phyloP scores from a whole-genome alignment of 2,329 filamentous ascomycete genomes.

The Coniosporium tulheliwenetii region DNA sequence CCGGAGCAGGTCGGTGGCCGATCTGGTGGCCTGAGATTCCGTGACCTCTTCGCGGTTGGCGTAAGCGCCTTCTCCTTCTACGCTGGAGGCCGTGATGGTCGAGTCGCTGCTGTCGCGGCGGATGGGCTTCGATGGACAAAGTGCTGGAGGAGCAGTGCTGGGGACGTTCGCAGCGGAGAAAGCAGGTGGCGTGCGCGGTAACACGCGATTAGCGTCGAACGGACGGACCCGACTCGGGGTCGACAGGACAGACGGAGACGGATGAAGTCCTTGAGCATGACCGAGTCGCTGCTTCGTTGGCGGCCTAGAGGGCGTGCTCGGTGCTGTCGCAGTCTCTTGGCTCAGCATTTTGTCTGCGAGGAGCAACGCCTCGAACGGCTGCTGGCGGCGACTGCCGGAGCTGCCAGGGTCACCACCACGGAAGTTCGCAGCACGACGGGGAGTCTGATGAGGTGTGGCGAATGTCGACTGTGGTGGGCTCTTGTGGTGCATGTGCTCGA shows the following conservation, averaged over 20 bases:
- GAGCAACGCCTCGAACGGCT: conserved; percentile 62
- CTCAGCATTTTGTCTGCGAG: conserved; percentile 60
- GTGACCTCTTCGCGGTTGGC: conserved; percentile 7
- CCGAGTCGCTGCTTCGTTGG: conserved; percentile 36
- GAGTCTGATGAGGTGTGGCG: conserved; percentile 18
- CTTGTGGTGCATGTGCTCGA: conserved; percentile 31
- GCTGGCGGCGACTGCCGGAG: conserved; percentile 38
- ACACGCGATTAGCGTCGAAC: conserved; percentile 40
- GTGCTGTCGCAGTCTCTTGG: conserved; percentile 60
- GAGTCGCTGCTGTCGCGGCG: conserved; percentile 57
- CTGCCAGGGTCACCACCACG: conserved; percentile 18
- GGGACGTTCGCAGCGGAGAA: conserved; percentile 17
- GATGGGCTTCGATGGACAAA: conserved; percentile 22
- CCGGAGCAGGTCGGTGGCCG: conserved; percentile 9
- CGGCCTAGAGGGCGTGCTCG: conserved; percentile 49
- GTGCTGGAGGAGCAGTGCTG: conserved; percentile 20
- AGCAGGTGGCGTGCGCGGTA: conserved; percentile 32
- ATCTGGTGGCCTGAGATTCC: conserved; percentile 5
- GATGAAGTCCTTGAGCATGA: conserved; percentile 64
- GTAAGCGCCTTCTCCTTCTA: conserved; percentile 14
- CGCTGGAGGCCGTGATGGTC: conserved; percentile 24
- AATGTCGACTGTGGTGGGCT: conserved; percentile 48
- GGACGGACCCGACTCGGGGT: conserved; percentile 47
- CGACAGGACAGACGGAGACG: conserved; percentile 68
- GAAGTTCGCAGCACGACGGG: conserved; percentile 18